Base-by-base conservation (phyloP, 768 basidiomycete species). In the Crepidotus variabilis region DNA sequence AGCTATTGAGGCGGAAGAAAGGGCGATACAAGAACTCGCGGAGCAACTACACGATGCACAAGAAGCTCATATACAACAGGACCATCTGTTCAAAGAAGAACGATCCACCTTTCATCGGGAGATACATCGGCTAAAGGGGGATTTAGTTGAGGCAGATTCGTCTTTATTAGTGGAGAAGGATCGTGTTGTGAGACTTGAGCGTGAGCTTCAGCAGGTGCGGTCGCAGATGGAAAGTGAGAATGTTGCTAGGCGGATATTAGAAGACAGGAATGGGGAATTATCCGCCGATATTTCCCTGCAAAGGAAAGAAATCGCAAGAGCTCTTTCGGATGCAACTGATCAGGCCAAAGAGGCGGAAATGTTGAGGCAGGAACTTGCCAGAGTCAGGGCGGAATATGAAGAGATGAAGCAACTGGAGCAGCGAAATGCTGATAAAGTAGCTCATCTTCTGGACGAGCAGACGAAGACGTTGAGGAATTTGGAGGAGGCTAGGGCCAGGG, bases 1-100 rank as follows among this genome's bases (percentile, higher is more conserved):
- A 92, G 90, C 84, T 20, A 80, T 83, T 2, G 88, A 89, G 66
- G 84, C 81, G n/a, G 87, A 89, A 54, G 88, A 89, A 54, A 81
- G 85, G 58, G 85, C 84, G 20, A 87, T 88, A 63, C 82, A 85
- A 54, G 90, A 91, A 59, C 75, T 92, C 4, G 73, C 83, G 6
- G 80, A 87, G 56, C 86, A 89, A 60, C 79, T 94, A 14, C 83
- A 78, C 1, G 75, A 75, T 2, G 67, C 81, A 0, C 81, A 86
- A 61, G 82, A 86, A 54, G 75, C 79, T 16, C 84, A 83, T 55
- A 63, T 67, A 0, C 79, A 77, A 28, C 81, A 84, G 57, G 90
- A 90, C 61, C 71, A 77, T 2, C 61, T 68, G 8, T 78, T 86
- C 58, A 76, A 85, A 32, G 84, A 86, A 54, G 83, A 87, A 60